These are phyloP conservation scores for Prosopis cineraria DNA, from an alignment of 306 rosid species.

Conservation along the genomic window DNA sequence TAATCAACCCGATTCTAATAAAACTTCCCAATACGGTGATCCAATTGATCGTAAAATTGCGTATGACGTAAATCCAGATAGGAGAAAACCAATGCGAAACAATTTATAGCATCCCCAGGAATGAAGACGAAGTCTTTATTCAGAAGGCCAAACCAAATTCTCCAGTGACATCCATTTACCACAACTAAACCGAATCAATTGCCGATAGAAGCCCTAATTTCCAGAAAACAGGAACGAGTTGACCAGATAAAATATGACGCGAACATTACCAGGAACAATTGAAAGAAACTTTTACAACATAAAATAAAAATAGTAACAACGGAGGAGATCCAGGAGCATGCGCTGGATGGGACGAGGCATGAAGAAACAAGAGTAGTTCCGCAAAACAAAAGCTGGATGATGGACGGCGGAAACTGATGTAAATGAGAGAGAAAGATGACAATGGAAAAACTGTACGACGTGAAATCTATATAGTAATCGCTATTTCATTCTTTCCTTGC, in stretches of 20 bases:
- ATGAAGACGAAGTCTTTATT: slow-evolving; percentile 45
- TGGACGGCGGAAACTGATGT: slow-evolving; percentile 51
- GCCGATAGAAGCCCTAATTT: slow-evolving; percentile 34
- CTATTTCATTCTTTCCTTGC: neutral
- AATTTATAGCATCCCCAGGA: slow-evolving; percentile 38
- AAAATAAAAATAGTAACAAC: slow-evolving; percentile 1
- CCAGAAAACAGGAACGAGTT: slow-evolving; percentile 29
- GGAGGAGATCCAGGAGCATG: slow-evolving; percentile 16
- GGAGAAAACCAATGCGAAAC: slow-evolving; percentile 22
- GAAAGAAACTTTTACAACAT: slow-evolving; percentile 4
- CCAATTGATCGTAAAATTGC: neutral
- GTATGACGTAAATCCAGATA: neutral
- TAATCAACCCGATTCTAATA: slow-evolving; percentile 41
- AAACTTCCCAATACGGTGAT: slow-evolving; percentile 26
- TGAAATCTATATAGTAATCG: slow-evolving; percentile 18
- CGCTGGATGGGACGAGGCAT: slow-evolving; percentile 45
- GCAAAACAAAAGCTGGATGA: slow-evolving; percentile 39
- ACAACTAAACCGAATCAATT: slow-evolving; percentile 30
- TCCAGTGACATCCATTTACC: slow-evolving; percentile 44
- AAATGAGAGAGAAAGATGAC: slow-evolving; percentile 39
- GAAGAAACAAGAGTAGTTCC: slow-evolving; percentile 44
- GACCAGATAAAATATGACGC: slow-evolving; percentile 33
- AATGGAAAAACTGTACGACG: slow-evolving; percentile 21
- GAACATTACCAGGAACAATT: neutral
- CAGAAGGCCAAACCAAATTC: slow-evolving; percentile 24